phyloP scores from a whole-genome alignment of 106 monocot species.

The Dendrobium officinale region DNA sequence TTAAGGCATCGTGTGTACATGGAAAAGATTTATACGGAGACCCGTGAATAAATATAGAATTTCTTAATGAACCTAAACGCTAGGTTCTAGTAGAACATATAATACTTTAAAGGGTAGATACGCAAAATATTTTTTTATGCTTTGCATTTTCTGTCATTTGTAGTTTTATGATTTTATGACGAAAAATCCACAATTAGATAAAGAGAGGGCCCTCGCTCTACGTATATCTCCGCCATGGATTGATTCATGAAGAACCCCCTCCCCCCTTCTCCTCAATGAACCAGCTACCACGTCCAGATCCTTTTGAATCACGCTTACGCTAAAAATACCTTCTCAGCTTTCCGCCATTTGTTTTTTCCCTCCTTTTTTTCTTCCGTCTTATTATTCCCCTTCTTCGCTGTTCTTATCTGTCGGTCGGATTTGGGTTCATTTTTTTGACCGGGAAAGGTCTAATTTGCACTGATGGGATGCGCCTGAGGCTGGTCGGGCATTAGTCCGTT shows the following conservation, averaged over 20 bases:
- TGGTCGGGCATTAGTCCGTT: conserved; percentile 1
- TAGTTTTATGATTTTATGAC: neutral
- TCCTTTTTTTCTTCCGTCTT: neutral
- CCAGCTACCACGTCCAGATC: neutral
- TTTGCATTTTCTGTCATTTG: neutral
- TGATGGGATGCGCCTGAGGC: neutral
- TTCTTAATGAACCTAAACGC: no score
- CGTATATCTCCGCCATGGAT: conserved; percentile 17
- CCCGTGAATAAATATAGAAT: no score
- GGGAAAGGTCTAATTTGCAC: neutral
- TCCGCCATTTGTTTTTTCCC: neutral
- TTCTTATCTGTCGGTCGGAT: neutral
- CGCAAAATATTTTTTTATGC: neutral
- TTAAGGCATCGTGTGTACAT: no score
- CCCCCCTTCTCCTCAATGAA: neutral
- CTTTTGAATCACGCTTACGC: conserved; percentile 6
- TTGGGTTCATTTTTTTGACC: neutral
- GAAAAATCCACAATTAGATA: conserved; percentile 9
- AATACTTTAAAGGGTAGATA: no score
- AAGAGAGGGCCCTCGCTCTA: conserved; percentile 13
- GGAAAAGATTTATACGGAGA: no score
- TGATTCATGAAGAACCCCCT: conserved; percentile 7
- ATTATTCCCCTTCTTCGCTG: neutral
- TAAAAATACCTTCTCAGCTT: neutral
- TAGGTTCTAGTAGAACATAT: no score